A percentile compares a stretch with the other conserved stretches of the same genome.
phyloP scores from a whole-genome alignment of 1,284 basidiomycete genomes.

The Taiwanofungus camphoratus region DNA sequence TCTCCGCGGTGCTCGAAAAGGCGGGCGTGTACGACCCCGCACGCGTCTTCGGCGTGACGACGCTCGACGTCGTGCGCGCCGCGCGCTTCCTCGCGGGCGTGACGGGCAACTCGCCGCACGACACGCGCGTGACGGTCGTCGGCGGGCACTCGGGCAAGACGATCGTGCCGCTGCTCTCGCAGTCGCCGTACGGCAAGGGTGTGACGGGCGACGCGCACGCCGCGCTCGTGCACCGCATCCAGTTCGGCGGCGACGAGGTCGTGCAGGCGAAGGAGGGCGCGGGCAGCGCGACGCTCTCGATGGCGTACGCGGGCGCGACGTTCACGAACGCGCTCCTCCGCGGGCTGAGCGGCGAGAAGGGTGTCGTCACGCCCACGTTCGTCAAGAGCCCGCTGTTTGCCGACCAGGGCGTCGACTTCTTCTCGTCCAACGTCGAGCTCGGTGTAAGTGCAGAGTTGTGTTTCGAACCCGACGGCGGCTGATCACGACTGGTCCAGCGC shows the following conservation, averaged over 20 bases:
- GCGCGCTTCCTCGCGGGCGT: constrained; percentile 86
- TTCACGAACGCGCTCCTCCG: constrained; percentile 82
- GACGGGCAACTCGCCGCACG: constrained; percentile 58
- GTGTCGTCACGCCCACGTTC: constrained; percentile 80
- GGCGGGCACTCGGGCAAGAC: constrained; percentile 97
- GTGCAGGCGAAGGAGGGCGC: constrained; percentile 90
- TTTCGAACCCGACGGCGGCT: constrained; percentile 7
- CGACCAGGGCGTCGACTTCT: constrained; percentile 82
- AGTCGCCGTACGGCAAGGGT: constrained; percentile 59
- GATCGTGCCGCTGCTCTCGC: constrained; percentile 93
- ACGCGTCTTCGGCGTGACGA: constrained; percentile 85
- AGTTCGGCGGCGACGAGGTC: constrained; percentile 94
- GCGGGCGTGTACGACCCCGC: constrained; percentile 90
- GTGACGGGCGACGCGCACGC: constrained; percentile 67
- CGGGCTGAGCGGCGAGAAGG: constrained; percentile 84
- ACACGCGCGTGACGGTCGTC: constrained; percentile 81
- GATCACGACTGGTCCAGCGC: constrained; percentile 34
- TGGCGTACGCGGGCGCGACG: constrained; percentile 90
- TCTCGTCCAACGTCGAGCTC: constrained; percentile 87
- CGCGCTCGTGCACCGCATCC: constrained; percentile 81
- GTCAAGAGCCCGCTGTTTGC: constrained; percentile 84
- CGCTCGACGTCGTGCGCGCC: constrained; percentile 95
- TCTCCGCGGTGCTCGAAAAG: constrained; percentile 89
- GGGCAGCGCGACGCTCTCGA: constrained; percentile 83
- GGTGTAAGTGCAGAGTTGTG: constrained; percentile 53